Conservation (phyloP, 1,284 basidiomycete species). For the Pseudozyma hubeiensis region DNA sequence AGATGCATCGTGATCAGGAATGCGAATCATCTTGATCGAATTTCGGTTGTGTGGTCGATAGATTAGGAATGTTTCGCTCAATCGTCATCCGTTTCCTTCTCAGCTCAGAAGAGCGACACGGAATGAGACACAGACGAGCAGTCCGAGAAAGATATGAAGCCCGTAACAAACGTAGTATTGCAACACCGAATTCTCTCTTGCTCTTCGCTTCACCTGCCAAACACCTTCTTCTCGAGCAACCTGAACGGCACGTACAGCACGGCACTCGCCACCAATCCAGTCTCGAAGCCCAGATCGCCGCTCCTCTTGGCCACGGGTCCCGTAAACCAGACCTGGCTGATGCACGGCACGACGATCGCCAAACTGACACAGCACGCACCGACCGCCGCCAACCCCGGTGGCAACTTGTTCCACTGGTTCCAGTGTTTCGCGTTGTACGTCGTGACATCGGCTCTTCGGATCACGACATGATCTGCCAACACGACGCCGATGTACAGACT, state of each 20-base stretch:
- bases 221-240: slow-evolving; percentile 59
- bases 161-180: neutral
- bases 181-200: neutral
- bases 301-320: slow-evolving; percentile 62
- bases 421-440: slow-evolving; percentile 75
- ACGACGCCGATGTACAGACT: slow-evolving; percentile 76
- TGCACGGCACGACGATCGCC: slow-evolving; percentile 64
- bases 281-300: slow-evolving; percentile 69
- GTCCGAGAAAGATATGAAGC: neutral
- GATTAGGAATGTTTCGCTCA: too few species aligned
- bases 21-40: too few species aligned
- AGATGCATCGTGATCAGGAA: neutral
- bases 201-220: slow-evolving; percentile 26
- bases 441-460: slow-evolving; percentile 71
- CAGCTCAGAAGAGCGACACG: too few species aligned
- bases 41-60: too few species aligned
- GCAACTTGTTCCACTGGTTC: slow-evolving; percentile 73
- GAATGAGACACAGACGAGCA: too few species aligned
- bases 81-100: too few species aligned
- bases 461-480: slow-evolving; percentile 75
- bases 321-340: slow-evolving; percentile 65
- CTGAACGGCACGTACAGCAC: slow-evolving; percentile 64
- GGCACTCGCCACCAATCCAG: slow-evolving; percentile 64
- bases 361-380: slow-evolving; percentile 54
- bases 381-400: slow-evolving; percentile 73